phyloP scores from a whole-genome alignment of 1,139 yeast genomes.

The Nadsonia starkeyi-henricii region DNA sequence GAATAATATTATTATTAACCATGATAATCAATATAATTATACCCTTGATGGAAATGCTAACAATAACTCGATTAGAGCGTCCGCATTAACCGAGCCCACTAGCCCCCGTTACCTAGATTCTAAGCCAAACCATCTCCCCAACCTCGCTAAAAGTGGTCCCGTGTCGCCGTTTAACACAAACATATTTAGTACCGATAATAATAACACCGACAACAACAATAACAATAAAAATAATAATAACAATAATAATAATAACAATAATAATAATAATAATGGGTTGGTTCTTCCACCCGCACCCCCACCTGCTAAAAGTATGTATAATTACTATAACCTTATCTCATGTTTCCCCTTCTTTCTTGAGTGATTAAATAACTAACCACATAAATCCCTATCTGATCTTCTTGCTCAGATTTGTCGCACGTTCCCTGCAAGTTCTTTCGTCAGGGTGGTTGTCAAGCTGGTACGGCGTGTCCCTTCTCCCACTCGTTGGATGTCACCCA shows the following conservation, averaged over 20 bases:
- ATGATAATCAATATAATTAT: too few relatives aligned
- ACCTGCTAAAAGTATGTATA: not conserved
- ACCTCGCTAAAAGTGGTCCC: too few relatives aligned
- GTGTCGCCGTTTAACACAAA: too few relatives aligned
- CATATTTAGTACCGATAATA: not conserved
- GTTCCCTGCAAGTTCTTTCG: conserved; percentile 89
- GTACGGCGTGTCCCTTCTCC: conserved; percentile 79
- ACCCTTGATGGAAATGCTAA: too few relatives aligned
- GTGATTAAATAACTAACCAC: not conserved
- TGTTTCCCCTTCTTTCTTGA: not conserved
- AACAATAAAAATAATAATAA: conserved; percentile 4
- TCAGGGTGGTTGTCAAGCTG: conserved; percentile 93
- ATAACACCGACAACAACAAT: not conserved
- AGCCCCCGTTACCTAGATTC: too few relatives aligned
- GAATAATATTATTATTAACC: too few relatives aligned
- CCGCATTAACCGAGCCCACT: too few relatives aligned
- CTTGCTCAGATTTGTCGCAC: conserved; percentile 50
- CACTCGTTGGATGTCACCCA: conserved; percentile 53
- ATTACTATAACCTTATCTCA: not conserved
- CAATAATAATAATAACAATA: conserved; percentile 2
- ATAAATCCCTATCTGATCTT: not conserved
- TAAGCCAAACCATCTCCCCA: too few relatives aligned
- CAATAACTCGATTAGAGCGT: too few relatives aligned
- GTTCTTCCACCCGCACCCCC: not conserved
- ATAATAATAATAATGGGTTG: conserved; percentile 1